Evolutionary conservation across 345 rosid species (phyloP).

Genomic region (Brassica rapa): DNA sequence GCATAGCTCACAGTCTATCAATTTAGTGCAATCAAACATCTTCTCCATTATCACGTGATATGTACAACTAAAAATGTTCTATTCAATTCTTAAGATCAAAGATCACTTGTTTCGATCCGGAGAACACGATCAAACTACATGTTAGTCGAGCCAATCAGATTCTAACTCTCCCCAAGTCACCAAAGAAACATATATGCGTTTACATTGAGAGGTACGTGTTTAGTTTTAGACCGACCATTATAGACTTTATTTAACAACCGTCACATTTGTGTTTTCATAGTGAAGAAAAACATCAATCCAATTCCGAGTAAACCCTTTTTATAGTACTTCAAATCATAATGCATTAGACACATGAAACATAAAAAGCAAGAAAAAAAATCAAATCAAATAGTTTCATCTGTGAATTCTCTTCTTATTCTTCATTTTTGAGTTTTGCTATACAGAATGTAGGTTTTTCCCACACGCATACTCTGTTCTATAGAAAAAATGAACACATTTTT

Average conservation of each 20-base stretch:
- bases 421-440: background rate
- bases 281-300: background rate
- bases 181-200: background rate
- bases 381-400: background rate
- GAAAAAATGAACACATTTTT: background rate
- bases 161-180: background rate
- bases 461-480: background rate
- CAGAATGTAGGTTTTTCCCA: background rate
- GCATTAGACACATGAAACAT: background rate
- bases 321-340: too few relatives aligned
- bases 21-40: slow-evolving; percentile 18
- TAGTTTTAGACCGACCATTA: background rate
- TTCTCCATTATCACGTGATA: slow-evolving; percentile 27
- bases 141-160: background rate
- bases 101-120: slow-evolving; percentile 6
- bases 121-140: slow-evolving; percentile 6
- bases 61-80: background rate
- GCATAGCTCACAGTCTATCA: slow-evolving; percentile 31
- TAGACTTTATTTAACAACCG: background rate
- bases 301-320: background rate
- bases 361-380: background rate
- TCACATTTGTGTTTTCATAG: background rate
- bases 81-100: background rate
- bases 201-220: background rate
- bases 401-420: background rate